Conservation (phyloP, 352 stramenopile genomes). For the Pythium oligandrum region DNA sequence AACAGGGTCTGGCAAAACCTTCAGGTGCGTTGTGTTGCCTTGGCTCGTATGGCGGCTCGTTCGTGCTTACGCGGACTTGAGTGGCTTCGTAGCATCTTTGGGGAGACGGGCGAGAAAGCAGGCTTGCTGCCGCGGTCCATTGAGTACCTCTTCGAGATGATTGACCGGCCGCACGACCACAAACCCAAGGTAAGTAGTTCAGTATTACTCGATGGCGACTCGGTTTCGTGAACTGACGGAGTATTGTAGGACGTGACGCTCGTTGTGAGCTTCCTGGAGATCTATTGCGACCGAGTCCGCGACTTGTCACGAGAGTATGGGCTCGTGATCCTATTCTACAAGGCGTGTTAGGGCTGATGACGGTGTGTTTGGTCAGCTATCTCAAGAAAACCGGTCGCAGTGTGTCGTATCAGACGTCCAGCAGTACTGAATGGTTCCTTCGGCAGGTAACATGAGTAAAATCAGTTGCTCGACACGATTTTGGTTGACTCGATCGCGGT, state of each 20-base stretch:
- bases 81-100: conserved; percentile 76
- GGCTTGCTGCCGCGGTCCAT: conserved; percentile 87
- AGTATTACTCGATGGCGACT: no score
- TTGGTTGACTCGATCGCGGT: no score
- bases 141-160: conserved; percentile 86
- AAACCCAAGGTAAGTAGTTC: conserved; percentile 29
- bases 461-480: neutral
- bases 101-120: conserved; percentile 73
- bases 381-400: conserved; percentile 59
- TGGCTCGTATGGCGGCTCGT: no score
- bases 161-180: conserved; percentile 58
- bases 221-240: no score
- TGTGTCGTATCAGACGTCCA: conserved; percentile 77
- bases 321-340: no score
- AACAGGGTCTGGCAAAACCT: conserved; percentile 81
- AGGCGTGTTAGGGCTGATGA: no score
- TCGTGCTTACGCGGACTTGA: neutral
- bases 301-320: conserved; percentile 87
- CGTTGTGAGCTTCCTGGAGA: conserved; percentile 90
- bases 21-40: conserved; percentile 41
- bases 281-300: conserved; percentile 91
- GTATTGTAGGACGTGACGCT: conserved; percentile 63
- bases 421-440: conserved; percentile 79
- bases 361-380: conserved; percentile 28
- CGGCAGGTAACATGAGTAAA: conserved; percentile 40